Evolutionary conservation across 2,329 filamentous ascomycete genomes (phyloP).

Genomic region (Apiospora rasikravindrae): DNA sequence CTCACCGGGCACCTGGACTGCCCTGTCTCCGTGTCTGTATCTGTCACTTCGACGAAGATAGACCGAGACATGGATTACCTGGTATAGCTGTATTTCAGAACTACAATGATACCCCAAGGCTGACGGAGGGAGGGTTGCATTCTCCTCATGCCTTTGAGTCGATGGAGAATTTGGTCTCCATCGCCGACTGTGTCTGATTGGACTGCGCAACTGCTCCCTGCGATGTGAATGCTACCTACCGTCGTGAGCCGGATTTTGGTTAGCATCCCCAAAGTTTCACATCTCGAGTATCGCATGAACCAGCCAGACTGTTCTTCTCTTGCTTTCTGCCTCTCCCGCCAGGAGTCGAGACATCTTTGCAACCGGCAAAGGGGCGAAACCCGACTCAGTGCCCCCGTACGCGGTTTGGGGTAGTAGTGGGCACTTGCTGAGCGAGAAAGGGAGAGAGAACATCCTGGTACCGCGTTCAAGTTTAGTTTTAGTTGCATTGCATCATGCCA

Average conservation of each 20-base stretch:
- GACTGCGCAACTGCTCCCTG: not conserved
- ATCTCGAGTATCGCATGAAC: not conserved
- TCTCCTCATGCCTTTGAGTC: not conserved
- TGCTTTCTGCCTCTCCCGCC: not conserved
- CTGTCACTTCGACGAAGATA: not conserved
- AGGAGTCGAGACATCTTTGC: not conserved
- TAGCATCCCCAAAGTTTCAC: not conserved
- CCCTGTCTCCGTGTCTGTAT: not conserved
- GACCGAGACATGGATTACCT: not conserved
- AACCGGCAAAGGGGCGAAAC: not conserved
- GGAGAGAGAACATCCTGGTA: not conserved
- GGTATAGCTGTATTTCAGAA: not conserved
- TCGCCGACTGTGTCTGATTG: not conserved
- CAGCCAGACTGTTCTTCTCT: not conserved
- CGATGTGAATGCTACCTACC: constrained; percentile 6
- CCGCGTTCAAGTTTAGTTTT: not conserved
- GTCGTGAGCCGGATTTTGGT: not conserved
- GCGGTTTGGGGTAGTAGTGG: not conserved
- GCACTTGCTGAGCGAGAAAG: not conserved
- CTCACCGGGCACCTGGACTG: not conserved
- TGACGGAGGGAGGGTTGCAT: not conserved
- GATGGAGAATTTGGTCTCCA: not conserved
- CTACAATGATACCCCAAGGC: not conserved
- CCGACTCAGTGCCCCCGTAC: not conserved
- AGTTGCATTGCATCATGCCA: not conserved